Base-by-base conservation (phyloP, 495 filamentous ascomycete species). In the Talaromyces stipitatus region DNA sequence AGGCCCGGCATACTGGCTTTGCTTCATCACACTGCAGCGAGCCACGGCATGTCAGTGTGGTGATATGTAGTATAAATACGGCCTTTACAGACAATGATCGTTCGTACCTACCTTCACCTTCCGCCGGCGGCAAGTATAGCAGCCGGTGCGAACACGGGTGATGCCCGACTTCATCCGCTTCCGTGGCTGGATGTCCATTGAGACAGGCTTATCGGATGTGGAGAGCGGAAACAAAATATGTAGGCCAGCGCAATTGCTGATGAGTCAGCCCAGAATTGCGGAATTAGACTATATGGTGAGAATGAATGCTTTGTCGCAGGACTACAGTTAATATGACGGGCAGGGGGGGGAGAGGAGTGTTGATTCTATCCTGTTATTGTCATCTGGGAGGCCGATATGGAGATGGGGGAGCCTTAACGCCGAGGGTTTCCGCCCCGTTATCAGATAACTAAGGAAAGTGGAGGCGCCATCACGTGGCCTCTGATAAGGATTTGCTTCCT, bases 131-230 rank as follows among this genome's bases (percentile, higher is more conserved):
- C 50, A 52, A 12, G 50, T 52, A 52, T 52, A 52, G 18, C 50
- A 52, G 27, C 50, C 50, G 18, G 50, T 52, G 27, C 50, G 50
- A 32, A 52, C 50, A 52, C 50, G 50, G 50, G 50, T 52, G 27
- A 52, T 52, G 26, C 50, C 50, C 10, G 50, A 18, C 27, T 52
- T 52, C 50, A 52, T 29, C 6, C 50, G 50, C n/a, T 52, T 52
- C 16, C 28, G 26, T 27, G n/a, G 50, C 24, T 52, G 27, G 27
- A 26, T 11, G 50, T 29, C 23, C 27, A 50, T 50, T 11, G 47
- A n/a, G 47, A 26, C 23, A 50, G 47, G 47, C 47, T 50, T 23
- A 12, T 50, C 47, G n/a, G 47, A 46, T 46, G n/a, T n/a, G n/a
- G n/a, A n/a, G n/a, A n/a, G n/a, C n/a, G n/a, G n/a, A n/a, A n/a